A percentile compares a stretch with the other conserved stretches of the same genome.
These are phyloP conservation scores for Skeletonema menzelii DNA, from an alignment of 108 stramenopile genomes.

Conservation along the genomic window DNA sequence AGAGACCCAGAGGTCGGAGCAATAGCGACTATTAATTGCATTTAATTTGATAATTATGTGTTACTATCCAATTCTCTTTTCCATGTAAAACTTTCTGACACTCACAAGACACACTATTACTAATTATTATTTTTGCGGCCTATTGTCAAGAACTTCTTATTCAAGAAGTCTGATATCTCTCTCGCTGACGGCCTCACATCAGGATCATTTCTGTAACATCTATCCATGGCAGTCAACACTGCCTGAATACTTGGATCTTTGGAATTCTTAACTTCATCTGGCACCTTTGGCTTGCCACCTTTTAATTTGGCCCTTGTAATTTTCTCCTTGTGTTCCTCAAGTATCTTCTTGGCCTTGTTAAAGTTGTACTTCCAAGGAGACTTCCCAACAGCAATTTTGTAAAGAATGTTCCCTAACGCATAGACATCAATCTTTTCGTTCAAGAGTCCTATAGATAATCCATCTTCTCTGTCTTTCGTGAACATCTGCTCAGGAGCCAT, in stretches of 20 bases:
- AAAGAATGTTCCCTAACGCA: slow-evolving; percentile 58
- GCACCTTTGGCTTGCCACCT: slow-evolving; percentile 59
- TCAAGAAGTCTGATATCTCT: slow-evolving; percentile 50
- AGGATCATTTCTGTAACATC: slow-evolving; percentile 69
- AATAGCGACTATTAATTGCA: neutral
- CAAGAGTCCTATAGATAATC: slow-evolving; percentile 37
- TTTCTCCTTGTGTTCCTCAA: slow-evolving; percentile 26
- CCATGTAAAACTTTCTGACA: no score
- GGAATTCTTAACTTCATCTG: slow-evolving; percentile 44
- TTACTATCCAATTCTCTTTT: neutral
- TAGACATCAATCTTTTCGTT: slow-evolving; percentile 73
- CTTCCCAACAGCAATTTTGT: slow-evolving; percentile 45
- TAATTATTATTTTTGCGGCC: neutral
- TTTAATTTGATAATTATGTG: neutral
- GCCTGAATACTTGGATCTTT: slow-evolving; percentile 55
- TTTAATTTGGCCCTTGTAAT: slow-evolving; percentile 77
- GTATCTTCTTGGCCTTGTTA: slow-evolving; percentile 33
- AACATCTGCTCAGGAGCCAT: slow-evolving; percentile 77
- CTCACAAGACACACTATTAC: neutral
- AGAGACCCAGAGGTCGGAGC: neutral
- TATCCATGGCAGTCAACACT: slow-evolving; percentile 68
- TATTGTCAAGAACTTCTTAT: slow-evolving; percentile 10
- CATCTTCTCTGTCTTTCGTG: slow-evolving; percentile 23
- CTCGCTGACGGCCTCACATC: slow-evolving; percentile 58
- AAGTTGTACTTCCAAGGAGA: slow-evolving; percentile 49